Evolutionary conservation across 495 filamentous ascomycete species (phyloP), one percentile per base, ranked within the genome.

Genomic region (Sphaerosporella brunnea): DNA sequence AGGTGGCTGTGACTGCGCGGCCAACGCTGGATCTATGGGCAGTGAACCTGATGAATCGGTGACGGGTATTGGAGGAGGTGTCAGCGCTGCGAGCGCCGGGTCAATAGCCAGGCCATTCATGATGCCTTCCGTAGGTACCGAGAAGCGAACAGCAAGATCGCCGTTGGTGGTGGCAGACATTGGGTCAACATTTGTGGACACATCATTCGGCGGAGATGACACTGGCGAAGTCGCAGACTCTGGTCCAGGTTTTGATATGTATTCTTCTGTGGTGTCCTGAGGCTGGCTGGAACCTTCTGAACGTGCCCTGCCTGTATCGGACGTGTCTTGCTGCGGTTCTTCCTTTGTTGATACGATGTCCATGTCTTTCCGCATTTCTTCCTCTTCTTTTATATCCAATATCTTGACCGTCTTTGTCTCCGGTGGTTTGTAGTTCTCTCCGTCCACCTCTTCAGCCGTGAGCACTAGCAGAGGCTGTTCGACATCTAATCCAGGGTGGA

Each of bases 401-500:
- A 48, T 47, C 19, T 51, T 50, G 5, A 52, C 46, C 34, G 32
- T 46, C 47, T 51, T 59, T 19, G 25, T 24, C 23, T 48, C 49
- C 11, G 47, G 36, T 4, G 49, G 45, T 32, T 56, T 47, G 24
- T 58, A 58, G 38, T 46, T 51, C 26, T 53, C 48, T 16, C 58
- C 82, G 61, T 96, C 92, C 13, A 96, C 81, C 42, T 94, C 82
- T 49, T 87, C 75, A 7, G 86, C 74, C 30, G 71, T 73, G 61
- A 88, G 90, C 2, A 94, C 68, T 32, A 75, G 74, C 41, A 96
- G 77, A 15, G 69, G 73, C 23, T 70, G 71, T 39, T 90, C 84
- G 49, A 93, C 81, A 62, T 96, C 87, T 26, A 99, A 72, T 55
- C 94, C 80, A 10, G 81, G 86, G 62, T 99, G 90, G 46, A 94